Conservation (phyloP, 768 basidiomycete species). For the Termitomyces sp. region DNA sequence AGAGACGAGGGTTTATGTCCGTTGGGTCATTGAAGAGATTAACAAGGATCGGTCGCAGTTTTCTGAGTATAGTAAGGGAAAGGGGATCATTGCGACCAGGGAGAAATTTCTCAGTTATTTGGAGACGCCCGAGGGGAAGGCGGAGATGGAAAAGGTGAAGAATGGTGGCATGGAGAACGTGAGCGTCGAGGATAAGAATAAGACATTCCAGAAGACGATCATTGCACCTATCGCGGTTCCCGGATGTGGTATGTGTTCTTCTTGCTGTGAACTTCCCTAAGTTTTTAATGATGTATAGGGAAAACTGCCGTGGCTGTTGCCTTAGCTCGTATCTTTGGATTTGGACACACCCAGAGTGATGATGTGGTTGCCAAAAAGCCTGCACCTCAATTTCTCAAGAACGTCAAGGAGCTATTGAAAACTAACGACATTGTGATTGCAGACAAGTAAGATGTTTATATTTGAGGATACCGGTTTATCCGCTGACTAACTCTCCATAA, state of each 20-base stretch:
- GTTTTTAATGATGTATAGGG: constrained; percentile 37
- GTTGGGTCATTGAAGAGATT: constrained; percentile 83
- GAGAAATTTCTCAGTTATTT: constrained; percentile 75
- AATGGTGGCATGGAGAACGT: constrained; percentile 29
- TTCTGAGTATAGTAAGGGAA: constrained; percentile 56
- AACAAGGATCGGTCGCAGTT: constrained; percentile 54
- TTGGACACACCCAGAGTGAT: constrained; percentile 92
- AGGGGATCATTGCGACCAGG: constrained; percentile 82
- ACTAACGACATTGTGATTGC: constrained; percentile 80
- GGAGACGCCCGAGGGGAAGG: constrained; percentile 41
- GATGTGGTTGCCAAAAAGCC: constrained; percentile 77
- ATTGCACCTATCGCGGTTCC: constrained; percentile 89
- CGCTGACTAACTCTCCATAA: neutral
- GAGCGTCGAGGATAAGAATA: constrained; percentile 14
- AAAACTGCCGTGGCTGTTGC: constrained; percentile 87
- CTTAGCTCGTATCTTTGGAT: constrained; percentile 72
- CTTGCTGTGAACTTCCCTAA: constrained; percentile 12
- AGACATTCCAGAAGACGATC: constrained; percentile 63
- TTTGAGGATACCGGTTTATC: neutral
- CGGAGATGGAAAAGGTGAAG: constrained; percentile 23
- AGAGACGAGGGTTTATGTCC: constrained; percentile 75
- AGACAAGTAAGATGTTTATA: constrained; percentile 66
- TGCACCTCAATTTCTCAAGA: constrained; percentile 65
- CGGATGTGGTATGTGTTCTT: constrained; percentile 72
- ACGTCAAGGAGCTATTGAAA: constrained; percentile 58